Base-by-base conservation (phyloP, 2,329 filamentous ascomycete species). In the Rugonectria rugulosa region DNA sequence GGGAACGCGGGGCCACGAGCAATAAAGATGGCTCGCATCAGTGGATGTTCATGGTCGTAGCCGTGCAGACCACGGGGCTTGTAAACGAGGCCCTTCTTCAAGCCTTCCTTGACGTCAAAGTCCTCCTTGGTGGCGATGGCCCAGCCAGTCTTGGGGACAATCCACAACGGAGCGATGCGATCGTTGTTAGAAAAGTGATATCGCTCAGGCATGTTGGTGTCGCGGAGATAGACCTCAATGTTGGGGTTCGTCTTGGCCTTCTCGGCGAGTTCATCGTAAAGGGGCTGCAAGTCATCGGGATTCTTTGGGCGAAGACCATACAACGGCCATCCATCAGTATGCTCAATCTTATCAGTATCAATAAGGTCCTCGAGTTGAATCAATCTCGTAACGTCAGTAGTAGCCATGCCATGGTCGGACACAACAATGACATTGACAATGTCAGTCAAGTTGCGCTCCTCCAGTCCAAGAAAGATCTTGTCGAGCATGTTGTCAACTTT, bases 341-440 rank as follows among this genome's bases (percentile, higher is more conserved):
- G 92, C 55, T 89, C 88, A 38, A 98, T 87, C 64, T 92, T 83
- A 43, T 77, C 78, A 6, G 89, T 81, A 70, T 97, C 91, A 41
- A 98, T 81, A 4, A 98, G 76, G 68, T 97, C 92, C 61, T 99
- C 95, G 3, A 98, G 80, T 73, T 98, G 95, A 21, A 98, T 83
- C 40, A 98, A 79, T 10, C 95, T 85, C 15, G 87, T 81, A 0
- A 84, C 85, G 56, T 93, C 90, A 0, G 95, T 98, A 0, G 92
- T 96, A 1, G 95, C 95, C 95, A 99, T 99, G 45, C 95, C 95
- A 71, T 99, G 95, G 71, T 99, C 95, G 1, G 92, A 97, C 3
- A 99, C 94, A n/a, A 99, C 83, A 27, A 99, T 87, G 7, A 99
- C 83, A 63, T 99, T 99, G 69, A 98, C 91, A 57, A 99, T 90